A percentile compares a stretch with the other conserved stretches of the same genome.
Conservation (phyloP, 2,329 filamentous ascomycete genomes). For the Fusarium coicis region DNA sequence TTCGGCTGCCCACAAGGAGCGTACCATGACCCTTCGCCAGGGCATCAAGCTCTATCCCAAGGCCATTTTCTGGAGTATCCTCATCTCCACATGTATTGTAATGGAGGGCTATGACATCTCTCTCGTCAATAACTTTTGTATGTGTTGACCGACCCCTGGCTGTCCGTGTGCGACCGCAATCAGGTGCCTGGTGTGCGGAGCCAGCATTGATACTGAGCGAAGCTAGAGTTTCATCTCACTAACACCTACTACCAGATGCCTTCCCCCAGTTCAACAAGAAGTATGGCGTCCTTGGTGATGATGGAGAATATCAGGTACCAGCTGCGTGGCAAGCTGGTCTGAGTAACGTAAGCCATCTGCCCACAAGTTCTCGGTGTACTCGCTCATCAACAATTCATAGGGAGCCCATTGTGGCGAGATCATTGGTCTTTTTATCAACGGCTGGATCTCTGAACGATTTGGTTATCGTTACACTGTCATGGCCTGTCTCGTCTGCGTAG, state of each 20-base stretch:
- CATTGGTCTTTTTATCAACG: conserved; percentile 73
- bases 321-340: conserved; percentile 71
- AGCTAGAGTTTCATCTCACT: conserved; percentile 7
- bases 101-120: conserved; percentile 41
- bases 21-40: conserved; percentile 38
- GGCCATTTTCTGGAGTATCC: conserved; percentile 37
- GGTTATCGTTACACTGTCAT: conserved; percentile 75
- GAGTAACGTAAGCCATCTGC: conserved; percentile 57
- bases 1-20: conserved; percentile 37
- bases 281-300: conserved; percentile 60
- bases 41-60: conserved; percentile 39
- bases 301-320: conserved; percentile 65
- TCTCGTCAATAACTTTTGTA: conserved; percentile 41
- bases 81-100: conserved; percentile 39
- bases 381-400: conserved; percentile 42
- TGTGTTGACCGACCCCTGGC: background rate
- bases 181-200: background rate
- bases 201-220: background rate
- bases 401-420: conserved; percentile 72
- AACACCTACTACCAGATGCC: conserved; percentile 52
- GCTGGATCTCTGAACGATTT: conserved; percentile 72
- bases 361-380: background rate
- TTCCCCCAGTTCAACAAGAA: conserved; percentile 68
- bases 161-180: background rate
- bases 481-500: conserved; percentile 62